Evolutionary conservation across 1,139 yeast species (phyloP).

Genomic region (Wickerhamomyces sp.): DNA sequence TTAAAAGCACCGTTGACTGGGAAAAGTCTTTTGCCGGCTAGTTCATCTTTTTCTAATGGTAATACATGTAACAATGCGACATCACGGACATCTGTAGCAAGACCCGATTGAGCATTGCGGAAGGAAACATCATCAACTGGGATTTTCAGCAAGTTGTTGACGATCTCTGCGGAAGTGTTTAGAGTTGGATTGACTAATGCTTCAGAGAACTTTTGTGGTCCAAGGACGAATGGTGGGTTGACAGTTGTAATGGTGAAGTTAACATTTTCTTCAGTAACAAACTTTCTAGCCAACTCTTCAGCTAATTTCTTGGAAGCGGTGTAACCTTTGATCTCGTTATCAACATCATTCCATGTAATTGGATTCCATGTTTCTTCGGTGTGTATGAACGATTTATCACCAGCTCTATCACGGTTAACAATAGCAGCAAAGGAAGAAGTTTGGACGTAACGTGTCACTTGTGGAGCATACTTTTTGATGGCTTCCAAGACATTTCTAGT

Average conservation of each 20-base stretch:
- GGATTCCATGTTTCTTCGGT: conserved; percentile 40
- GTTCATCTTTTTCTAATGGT: conserved; percentile 40
- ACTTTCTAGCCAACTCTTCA: conserved; percentile 54
- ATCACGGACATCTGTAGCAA: conserved; percentile 39
- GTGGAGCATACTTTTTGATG: conserved; percentile 36
- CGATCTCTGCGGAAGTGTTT: conserved; percentile 35
- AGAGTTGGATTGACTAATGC: conserved; percentile 29
- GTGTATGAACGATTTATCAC: conserved; percentile 26
- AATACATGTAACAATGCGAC: conserved; percentile 38
- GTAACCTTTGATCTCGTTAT: conserved; percentile 35
- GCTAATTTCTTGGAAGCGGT: conserved; percentile 49
- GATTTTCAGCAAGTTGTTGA: conserved; percentile 23
- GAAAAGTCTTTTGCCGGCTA: conserved; percentile 34
- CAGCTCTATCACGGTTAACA: neutral
- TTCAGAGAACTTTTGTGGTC: conserved; percentile 39
- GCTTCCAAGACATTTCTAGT: conserved; percentile 37
- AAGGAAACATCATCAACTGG: conserved; percentile 23
- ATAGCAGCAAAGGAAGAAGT: conserved; percentile 51
- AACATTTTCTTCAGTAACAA: conserved; percentile 34
- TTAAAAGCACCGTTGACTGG: conserved; percentile 12
- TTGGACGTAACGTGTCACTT: conserved; percentile 45
- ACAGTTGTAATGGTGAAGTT: conserved; percentile 41
- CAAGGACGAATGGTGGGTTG: conserved; percentile 31
- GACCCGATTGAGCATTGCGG: conserved; percentile 19
- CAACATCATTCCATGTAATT: conserved; percentile 35